A percentile compares a stretch with the other conserved stretches of the same genome.
Conservation (phyloP, 352 stramenopile species). For the Phytophthora tentaculata region DNA sequence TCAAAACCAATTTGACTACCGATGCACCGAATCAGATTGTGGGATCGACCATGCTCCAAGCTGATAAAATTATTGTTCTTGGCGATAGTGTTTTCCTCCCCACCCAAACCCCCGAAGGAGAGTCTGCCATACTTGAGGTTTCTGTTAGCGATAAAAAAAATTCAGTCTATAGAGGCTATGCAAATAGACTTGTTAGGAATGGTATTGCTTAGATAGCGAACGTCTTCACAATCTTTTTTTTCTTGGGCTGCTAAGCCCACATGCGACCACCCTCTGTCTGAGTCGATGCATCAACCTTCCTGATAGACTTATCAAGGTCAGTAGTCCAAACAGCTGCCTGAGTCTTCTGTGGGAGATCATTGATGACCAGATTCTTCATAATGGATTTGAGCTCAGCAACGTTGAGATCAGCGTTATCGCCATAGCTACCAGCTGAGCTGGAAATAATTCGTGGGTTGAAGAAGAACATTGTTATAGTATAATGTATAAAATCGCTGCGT, state of each 20-base stretch:
- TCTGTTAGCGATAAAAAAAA: slow-evolving; percentile 19
- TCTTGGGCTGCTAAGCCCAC: slow-evolving; percentile 14
- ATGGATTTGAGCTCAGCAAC: slow-evolving; percentile 15
- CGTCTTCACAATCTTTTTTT: slow-evolving; percentile 24
- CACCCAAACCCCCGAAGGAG: no score
- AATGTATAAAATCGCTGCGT: no score
- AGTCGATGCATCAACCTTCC: slow-evolving; percentile 18
- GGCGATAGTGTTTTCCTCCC: no score
- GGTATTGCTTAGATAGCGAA: slow-evolving; percentile 21
- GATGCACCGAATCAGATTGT: no score
- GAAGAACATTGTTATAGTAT: slow-evolving; percentile 30
- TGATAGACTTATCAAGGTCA: slow-evolving; percentile 21
- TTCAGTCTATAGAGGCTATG: slow-evolving; percentile 10
- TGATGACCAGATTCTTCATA: slow-evolving; percentile 18
- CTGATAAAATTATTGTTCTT: no score
- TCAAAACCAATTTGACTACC: no score
- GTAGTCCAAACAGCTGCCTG: slow-evolving; percentile 5
- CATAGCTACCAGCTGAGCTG: slow-evolving; percentile 27
- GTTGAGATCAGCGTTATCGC: slow-evolving; percentile 28
- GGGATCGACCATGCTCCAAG: no score
- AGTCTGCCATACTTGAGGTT: no score
- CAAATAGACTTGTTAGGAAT: slow-evolving; percentile 5
- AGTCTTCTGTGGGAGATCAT: background rate
- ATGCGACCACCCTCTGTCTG: slow-evolving; percentile 17
- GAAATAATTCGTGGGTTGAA: slow-evolving; percentile 25